A percentile compares a stretch with the other conserved stretches of the same genome.
These are phyloP conservation scores for Fusarium xyrophilum DNA, from an alignment of 2,329 filamentous ascomycete genomes.

Conservation along the genomic window DNA sequence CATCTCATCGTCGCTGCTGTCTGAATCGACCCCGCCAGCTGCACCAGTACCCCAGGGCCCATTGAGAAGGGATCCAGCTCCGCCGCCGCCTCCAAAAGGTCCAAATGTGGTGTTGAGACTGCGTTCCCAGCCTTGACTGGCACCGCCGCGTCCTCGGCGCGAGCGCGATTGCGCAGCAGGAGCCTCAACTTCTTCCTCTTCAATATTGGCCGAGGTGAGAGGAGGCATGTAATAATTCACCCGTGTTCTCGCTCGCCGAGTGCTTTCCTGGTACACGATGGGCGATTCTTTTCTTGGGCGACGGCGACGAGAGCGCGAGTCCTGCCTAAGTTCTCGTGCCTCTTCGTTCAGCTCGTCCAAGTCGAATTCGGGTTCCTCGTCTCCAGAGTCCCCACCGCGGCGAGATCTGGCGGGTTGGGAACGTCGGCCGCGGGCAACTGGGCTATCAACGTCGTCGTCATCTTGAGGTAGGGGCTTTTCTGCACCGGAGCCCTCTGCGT, in stretches of 20 bases:
- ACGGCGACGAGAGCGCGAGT: conserved; percentile 60
- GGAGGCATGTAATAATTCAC: conserved; percentile 89
- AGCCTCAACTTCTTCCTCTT: conserved; percentile 76
- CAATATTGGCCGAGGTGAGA: conserved; percentile 66
- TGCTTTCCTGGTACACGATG: conserved; percentile 65
- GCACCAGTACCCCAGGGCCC: conserved; percentile 78
- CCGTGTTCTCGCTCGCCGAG: conserved; percentile 61
- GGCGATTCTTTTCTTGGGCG: conserved; percentile 59
- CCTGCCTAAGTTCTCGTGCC: conserved; percentile 65
- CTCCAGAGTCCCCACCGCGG: conserved; percentile 59
- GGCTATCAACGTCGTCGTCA: conserved; percentile 56
- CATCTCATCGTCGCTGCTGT: conserved; percentile 95
- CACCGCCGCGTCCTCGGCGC: conserved; percentile 68
- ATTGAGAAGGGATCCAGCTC: conserved; percentile 72
- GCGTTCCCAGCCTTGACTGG: conserved; percentile 72
- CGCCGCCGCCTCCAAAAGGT: conserved; percentile 87
- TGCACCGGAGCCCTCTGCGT: conserved; percentile 56
- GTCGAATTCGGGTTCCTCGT: conserved; percentile 65
- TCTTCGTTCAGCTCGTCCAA: conserved; percentile 71
- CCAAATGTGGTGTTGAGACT: conserved; percentile 88
- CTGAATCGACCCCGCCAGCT: conserved; percentile 83
- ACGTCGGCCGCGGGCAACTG: conserved; percentile 58
- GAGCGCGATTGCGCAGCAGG: conserved; percentile 73
- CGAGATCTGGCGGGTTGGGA: conserved; percentile 57
- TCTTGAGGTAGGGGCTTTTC: conserved; percentile 48